Conservation (phyloP, 192 early-diverging fungal genomes). For the Ambispora gerdemannii region DNA sequence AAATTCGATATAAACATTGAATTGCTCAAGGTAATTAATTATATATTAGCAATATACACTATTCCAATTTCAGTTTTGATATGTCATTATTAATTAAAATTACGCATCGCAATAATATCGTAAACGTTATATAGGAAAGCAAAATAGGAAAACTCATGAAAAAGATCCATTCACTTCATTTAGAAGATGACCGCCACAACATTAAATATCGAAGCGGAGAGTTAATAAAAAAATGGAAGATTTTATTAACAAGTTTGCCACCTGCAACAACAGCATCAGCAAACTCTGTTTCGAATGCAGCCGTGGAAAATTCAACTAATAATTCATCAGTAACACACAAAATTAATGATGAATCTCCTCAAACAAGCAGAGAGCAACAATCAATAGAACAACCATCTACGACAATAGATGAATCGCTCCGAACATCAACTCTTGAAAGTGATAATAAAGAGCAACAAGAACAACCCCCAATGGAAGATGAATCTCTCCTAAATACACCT, state of each 20-base stretch:
- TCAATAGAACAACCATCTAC: too few species aligned
- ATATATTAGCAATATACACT: neutral
- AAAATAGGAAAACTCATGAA: conserved; percentile 46
- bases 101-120: too few species aligned
- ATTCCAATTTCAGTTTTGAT: neutral
- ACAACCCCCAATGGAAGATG: too few species aligned
- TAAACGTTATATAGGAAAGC: conserved; percentile 39
- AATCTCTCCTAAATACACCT: too few species aligned
- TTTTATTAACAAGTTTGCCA: conserved; percentile 27
- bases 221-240: conserved; percentile 40
- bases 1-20: conserved; percentile 38
- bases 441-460: too few species aligned
- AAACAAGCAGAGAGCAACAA: too few species aligned
- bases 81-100: neutral
- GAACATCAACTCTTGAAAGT: too few species aligned
- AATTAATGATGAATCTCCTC: too few species aligned
- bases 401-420: too few species aligned
- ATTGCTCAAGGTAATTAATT: conserved; percentile 36
- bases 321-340: too few species aligned
- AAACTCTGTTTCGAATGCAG: too few species aligned
- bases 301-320: too few species aligned
- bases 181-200: conserved; percentile 33
- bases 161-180: conserved; percentile 37
- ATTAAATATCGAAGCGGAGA: conserved; percentile 37
- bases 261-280: conserved; percentile 13